Conservation (phyloP, 257 asterid species). For the Solanum medicagineum region DNA sequence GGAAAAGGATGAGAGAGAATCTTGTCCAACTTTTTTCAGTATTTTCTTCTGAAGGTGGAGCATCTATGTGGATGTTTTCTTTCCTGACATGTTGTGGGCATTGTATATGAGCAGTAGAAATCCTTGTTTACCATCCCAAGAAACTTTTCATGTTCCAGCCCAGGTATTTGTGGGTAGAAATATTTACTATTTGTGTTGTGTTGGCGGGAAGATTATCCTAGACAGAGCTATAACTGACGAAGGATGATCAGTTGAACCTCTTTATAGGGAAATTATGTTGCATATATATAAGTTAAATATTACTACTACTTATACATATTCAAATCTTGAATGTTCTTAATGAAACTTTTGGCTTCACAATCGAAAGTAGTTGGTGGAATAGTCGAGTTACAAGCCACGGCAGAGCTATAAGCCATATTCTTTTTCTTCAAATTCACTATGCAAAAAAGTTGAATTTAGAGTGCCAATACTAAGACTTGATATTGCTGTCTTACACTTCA, state of each 20-base stretch:
- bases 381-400: not conserved
- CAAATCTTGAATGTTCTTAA: not conserved
- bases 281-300: not conserved
- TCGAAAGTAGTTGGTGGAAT: not conserved
- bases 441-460: too few species aligned
- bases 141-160: not conserved
- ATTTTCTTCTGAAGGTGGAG: constrained; percentile 21
- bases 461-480: too few species aligned
- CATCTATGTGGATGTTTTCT: constrained; percentile 24
- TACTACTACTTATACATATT: not conserved
- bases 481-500: too few species aligned
- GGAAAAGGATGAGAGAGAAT: not conserved
- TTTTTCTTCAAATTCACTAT: too few species aligned
- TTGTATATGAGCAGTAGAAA: constrained; percentile 5
- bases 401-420: not conserved
- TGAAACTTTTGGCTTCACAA: not conserved
- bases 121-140: not conserved
- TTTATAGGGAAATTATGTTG: not conserved
- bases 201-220: not conserved
- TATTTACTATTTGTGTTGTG: not conserved
- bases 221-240: not conserved
- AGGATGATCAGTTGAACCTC: not conserved
- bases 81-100: constrained; percentile 10
- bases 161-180: too few species aligned
- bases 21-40: not conserved